Base-by-base conservation (phyloP, 257 asterid species). In the Mentha longifolia region DNA sequence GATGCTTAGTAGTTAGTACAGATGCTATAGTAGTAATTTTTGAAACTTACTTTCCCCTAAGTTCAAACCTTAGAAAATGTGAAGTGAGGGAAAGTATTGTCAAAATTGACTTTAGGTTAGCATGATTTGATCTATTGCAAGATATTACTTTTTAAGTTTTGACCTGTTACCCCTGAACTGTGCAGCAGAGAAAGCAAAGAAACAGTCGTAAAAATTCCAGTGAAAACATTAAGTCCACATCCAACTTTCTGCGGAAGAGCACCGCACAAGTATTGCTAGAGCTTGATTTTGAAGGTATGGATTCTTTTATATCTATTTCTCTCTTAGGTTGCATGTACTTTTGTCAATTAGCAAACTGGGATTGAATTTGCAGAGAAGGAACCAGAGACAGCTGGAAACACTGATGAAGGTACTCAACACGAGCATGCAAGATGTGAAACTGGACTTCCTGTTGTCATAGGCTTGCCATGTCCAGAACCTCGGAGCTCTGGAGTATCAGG, bases 381-480 rank as follows among this genome's bases (percentile, higher is more conserved):
- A 77, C 75, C 67, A 58, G 63, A 67, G 65, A 78, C 76, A 56
- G 76, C 67, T 14, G 78, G 71, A 72, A 75, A 75, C 65, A 71
- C 67, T 76, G 78, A 78, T 41, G 87, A 57, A 65, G 86, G 50
- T 71, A 71, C 75, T 75, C 83, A 66, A 70, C 76, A 72, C 28
- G 79, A 66, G 51, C 73, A 43, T 76, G 67, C 46, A 52, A 68
- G 70, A 65, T 60, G 45, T 59, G 82, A 67, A 61, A 17, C 76
- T 71, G 80, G 61, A 66, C 74, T 70, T 54, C 82, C 85, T 85
- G 50, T 87, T 61, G 30, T 89, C 78, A 20, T 87, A 70, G 95
- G 89, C 70, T 77, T 88, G 82, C 92, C 87, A 73, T 86, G 96
- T 79, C 61, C 74, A n/a, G 80, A 67, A 57, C 70, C 35, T n/a